Conservation (phyloP, 805 yeast genomes). For the Kuraishia cidri region DNA sequence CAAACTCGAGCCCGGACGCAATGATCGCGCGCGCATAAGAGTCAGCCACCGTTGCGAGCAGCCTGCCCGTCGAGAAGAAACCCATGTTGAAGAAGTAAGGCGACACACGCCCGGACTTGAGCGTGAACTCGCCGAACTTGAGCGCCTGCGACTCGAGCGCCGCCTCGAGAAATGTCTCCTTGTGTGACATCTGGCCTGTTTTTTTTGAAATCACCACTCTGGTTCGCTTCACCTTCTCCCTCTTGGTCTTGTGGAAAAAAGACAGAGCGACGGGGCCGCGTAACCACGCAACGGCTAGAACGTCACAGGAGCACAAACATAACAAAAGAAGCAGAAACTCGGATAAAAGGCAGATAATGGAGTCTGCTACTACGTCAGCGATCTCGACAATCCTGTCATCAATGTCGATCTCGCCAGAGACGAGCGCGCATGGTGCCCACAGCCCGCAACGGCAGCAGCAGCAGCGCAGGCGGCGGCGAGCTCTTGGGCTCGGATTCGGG, state of each 20-base stretch:
- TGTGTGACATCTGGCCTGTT: constrained; percentile 11
- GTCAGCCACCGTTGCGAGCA: constrained; percentile 72
- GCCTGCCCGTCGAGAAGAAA: constrained; percentile 73
- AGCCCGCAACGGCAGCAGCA: too few species aligned
- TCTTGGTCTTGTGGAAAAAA: not conserved
- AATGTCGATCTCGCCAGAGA: too few species aligned
- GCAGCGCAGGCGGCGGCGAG: too few species aligned
- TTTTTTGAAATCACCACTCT: not conserved
- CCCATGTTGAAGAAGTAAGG: constrained; percentile 96
- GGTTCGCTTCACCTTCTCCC: not conserved
- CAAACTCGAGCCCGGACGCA: constrained; percentile 74
- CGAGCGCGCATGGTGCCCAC: too few species aligned
- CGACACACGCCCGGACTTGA: constrained; percentile 88
- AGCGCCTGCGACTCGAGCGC: constrained; percentile 80
- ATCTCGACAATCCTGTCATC: too few species aligned
- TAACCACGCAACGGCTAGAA: too few species aligned
- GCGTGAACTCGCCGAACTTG: constrained; percentile 80
- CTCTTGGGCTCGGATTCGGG: too few species aligned
- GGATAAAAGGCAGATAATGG: too few species aligned
- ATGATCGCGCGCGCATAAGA: constrained; percentile 88
- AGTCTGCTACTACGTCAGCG: too few species aligned
- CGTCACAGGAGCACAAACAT: too few species aligned
- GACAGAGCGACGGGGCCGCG: not conserved
- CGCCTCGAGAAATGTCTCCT: constrained; percentile 54
- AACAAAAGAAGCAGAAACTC: too few species aligned